These are phyloP conservation scores for Glarea lozoyensis DNA, from an alignment of 495 filamentous ascomycete species.

Conservation along the genomic window DNA sequence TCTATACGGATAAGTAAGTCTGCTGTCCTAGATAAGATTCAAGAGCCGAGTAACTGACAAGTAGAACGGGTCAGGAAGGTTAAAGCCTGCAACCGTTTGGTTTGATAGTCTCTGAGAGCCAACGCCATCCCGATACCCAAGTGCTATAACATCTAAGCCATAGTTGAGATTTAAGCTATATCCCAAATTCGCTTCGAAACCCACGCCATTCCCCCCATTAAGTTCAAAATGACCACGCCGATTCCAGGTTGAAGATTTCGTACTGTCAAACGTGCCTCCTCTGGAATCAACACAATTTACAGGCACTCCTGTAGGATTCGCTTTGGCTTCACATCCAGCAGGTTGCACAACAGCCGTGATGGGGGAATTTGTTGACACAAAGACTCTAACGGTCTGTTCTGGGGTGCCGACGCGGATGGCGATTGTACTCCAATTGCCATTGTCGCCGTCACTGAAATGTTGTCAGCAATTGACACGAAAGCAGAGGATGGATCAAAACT, in stretches of 20 bases:
- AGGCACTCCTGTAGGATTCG: slow-evolving; percentile 18
- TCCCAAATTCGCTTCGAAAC: slow-evolving; percentile 7
- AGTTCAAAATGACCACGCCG: slow-evolving; percentile 24
- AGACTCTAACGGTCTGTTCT: slow-evolving; percentile 25
- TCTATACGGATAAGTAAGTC: slow-evolving; percentile 1
- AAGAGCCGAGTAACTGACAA: slow-evolving; percentile 1
- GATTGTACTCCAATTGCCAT: slow-evolving; percentile 29
- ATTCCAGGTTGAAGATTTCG: slow-evolving; percentile 37
- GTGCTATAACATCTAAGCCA: background rate
- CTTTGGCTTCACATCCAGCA: slow-evolving; percentile 24
- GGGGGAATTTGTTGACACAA: slow-evolving; percentile 25
- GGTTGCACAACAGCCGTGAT: slow-evolving; percentile 27
- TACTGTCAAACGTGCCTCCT: slow-evolving; percentile 35
- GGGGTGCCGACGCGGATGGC: slow-evolving; percentile 26
- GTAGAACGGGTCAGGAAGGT: background rate
- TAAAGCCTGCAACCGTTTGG: slow-evolving; percentile 4
- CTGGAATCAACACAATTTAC: slow-evolving; percentile 31
- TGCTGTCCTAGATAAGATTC: background rate
- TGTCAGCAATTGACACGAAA: too few species aligned
- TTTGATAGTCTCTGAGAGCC: slow-evolving; percentile 1
- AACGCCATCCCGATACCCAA: slow-evolving; percentile 21
- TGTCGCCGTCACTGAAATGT: slow-evolving; percentile 29
- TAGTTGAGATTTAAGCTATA: slow-evolving; percentile 1
- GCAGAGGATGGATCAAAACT: too few species aligned
- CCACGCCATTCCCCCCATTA: slow-evolving; percentile 2